Conservation (phyloP, 768 basidiomycete species). For the Podaxis rugospora region DNA sequence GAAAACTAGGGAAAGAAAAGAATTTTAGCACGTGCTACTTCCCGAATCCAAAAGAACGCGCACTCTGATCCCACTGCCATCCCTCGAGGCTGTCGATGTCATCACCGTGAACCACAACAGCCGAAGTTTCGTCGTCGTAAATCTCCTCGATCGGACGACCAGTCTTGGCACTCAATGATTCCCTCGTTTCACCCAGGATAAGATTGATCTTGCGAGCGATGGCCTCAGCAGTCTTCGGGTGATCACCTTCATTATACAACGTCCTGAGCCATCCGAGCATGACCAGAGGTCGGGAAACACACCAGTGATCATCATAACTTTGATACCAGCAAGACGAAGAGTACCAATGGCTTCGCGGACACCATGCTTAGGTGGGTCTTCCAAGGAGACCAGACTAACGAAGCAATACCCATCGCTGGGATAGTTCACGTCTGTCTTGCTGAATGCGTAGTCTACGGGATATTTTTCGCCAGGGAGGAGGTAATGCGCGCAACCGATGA, state of each 20-base stretch:
- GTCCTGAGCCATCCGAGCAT: not conserved
- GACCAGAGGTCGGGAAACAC: conserved; percentile 10
- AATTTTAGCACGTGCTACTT: not conserved
- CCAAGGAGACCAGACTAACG: conserved; percentile 60
- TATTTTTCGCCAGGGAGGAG: conserved; percentile 49
- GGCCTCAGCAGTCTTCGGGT: conserved; percentile 71
- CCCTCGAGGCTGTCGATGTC: conserved; percentile 62
- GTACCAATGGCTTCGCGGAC: conserved; percentile 71
- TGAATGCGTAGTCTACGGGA: conserved; percentile 43
- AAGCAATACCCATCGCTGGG: conserved; percentile 57
- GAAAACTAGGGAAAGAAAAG: conserved; percentile 41
- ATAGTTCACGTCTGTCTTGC: conserved; percentile 49
- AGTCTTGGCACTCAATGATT: conserved; percentile 54
- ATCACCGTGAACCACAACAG: conserved; percentile 66
- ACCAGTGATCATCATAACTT: conserved; percentile 78
- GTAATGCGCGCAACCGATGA: conserved; percentile 65
- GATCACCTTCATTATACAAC: conserved; percentile 39
- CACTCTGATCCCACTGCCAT: conserved; percentile 75
- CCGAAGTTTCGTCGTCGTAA: conserved; percentile 65
- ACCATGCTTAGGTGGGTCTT: conserved; percentile 69
- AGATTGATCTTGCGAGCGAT: conserved; percentile 72
- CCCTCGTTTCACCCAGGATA: conserved; percentile 61
- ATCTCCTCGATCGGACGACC: conserved; percentile 50
- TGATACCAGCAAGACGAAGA: conserved; percentile 66
- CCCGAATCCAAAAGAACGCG: conserved; percentile 16